Evolutionary conservation across 1,284 basidiomycete species (phyloP).

Genomic region (Puccinia triticina): DNA sequence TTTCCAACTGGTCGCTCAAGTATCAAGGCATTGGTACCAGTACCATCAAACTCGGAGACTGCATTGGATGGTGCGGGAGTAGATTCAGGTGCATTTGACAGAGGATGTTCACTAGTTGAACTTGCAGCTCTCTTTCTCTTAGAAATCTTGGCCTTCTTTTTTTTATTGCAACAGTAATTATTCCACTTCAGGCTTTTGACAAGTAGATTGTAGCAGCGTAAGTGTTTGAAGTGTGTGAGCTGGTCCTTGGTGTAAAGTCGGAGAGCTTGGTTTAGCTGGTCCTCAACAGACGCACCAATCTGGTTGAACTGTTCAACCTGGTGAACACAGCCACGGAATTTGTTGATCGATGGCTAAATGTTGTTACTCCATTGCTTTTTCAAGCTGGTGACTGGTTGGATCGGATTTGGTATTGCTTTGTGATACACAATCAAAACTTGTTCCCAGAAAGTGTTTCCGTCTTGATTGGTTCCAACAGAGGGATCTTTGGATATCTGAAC

Average conservation of each 20-base stretch:
- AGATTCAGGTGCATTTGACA: too few species aligned
- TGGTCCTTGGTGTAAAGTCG: not conserved
- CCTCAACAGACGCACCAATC: too few species aligned
- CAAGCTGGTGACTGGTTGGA: not conserved
- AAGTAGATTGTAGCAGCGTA: too few species aligned
- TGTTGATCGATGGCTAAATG: not conserved
- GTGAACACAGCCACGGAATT: not conserved
- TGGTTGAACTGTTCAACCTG: not conserved
- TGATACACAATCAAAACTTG: not conserved
- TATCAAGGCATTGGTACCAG: not conserved
- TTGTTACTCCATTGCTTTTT: not conserved
- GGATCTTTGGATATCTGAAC: conserved; percentile 16
- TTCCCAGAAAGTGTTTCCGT: conserved; percentile 1
- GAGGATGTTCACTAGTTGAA: too few species aligned
- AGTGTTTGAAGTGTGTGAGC: too few species aligned
- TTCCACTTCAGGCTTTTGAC: too few species aligned
- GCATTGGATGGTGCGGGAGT: not conserved
- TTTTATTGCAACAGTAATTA: too few species aligned
- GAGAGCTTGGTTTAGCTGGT: too few species aligned
- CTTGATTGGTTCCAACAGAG: conserved; percentile 3
- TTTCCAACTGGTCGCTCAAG: too few species aligned
- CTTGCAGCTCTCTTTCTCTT: too few species aligned
- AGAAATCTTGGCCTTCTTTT: too few species aligned
- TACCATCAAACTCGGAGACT: not conserved
- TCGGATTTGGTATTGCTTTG: not conserved